These are phyloP conservation scores for Nematodospora valgi DNA, from an alignment of 805 yeast genomes.

Conservation along the genomic window DNA sequence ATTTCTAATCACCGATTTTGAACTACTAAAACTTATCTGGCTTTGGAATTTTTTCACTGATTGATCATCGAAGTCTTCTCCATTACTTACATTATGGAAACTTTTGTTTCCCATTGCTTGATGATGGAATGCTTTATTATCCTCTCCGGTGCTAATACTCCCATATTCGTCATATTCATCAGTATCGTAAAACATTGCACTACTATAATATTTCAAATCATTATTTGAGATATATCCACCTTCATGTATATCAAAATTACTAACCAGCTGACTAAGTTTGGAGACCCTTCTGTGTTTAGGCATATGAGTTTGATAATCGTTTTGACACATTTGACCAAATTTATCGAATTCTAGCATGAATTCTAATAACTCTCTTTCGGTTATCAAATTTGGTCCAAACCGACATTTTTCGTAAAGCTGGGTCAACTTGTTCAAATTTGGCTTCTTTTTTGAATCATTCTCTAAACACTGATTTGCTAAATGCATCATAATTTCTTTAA, in stretches of 20 bases:
- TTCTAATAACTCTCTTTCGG: conserved; percentile 54
- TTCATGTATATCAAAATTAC: conserved; percentile 1
- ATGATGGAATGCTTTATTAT: conserved; percentile 9
- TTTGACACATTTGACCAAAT: conserved; percentile 15
- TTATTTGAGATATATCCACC: background rate
- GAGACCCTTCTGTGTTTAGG: too few relatives aligned
- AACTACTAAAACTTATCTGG: conserved; percentile 9
- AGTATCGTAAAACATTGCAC: conserved; percentile 1
- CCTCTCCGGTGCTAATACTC: background rate
- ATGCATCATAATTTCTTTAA: conserved; percentile 40
- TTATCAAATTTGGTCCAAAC: conserved; percentile 60
- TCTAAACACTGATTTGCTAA: conserved; percentile 18
- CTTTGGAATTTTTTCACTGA: conserved; percentile 4
- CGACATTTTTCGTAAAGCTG: conserved; percentile 63
- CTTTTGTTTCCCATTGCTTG: conserved; percentile 7
- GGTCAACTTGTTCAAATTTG: conserved; percentile 23
- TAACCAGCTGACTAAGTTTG: background rate
- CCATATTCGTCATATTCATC: background rate
- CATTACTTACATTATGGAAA: conserved; percentile 3
- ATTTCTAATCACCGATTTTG: conserved; percentile 14
- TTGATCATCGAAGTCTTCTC: conserved; percentile 3
- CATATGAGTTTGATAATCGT: conserved; percentile 13
- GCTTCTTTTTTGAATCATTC: conserved; percentile 9
- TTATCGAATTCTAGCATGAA: conserved; percentile 45
- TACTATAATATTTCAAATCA: conserved; percentile 1